Evolutionary conservation across 768 basidiomycete species (phyloP), one percentile per base, ranked within the genome.

Genomic region (Kwoniella sp.): DNA sequence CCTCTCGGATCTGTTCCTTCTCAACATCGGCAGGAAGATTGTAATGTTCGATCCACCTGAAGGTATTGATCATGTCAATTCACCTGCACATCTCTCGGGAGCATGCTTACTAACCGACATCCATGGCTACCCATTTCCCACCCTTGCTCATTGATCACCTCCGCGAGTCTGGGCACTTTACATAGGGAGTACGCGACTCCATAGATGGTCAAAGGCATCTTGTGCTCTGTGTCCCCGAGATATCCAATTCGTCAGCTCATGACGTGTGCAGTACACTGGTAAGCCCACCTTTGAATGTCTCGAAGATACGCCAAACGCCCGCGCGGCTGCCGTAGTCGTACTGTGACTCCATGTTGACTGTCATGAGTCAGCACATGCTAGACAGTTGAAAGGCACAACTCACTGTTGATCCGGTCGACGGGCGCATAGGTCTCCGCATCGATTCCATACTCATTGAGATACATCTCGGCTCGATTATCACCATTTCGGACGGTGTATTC

Each of bases 241-340:
- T 9, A 20, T 41, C 11, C 38, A n/a, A n/a, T n/a, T n/a, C n/a
- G n/a, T n/a, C n/a, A 9, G 38, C 20, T 41, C 38, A 41, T 41
- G 38, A n/a, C n/a, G n/a, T n/a, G n/a, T n/a, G n/a, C n/a, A n/a
- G n/a, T 20, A 9, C 38, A 41, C 9, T 20, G 11, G 11, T 41
- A 9, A 48, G 20, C 47, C 5, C 47, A 48, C 47, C 69, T 53
- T 75, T 72, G 61, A 79, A 67, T 26, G 76, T 28, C 12, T 59
- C 38, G 15, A 76, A 54, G 30, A 76, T 65, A 1, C 77, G 62
- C 77, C 77, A 78, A 17, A 76, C 72, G 0, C 75, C 77, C 1
- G 72, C 69, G 9, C 75, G 66, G 4, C 71, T 72, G 20, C 77
- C 77, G 50, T 76, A 78, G 65, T 73, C 70, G 50, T 73, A 78